These are phyloP conservation scores for Linnemannia elongata DNA, from an alignment of 192 early-diverging fungal species.

Conservation along the genomic window DNA sequence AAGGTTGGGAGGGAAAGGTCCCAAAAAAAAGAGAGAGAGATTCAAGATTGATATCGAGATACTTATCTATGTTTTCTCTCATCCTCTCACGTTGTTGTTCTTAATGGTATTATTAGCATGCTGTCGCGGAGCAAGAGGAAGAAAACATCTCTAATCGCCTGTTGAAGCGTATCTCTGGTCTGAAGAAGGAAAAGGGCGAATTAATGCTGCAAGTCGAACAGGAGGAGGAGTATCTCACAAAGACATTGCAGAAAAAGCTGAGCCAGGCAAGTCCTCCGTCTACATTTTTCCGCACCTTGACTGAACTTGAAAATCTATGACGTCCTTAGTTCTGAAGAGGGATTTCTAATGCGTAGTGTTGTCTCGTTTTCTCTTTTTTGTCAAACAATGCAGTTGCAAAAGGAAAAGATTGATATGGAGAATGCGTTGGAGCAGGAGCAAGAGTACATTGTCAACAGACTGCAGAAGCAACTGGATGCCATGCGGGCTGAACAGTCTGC, in stretches of 20 bases:
- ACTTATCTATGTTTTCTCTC: neutral
- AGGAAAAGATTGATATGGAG: conserved; percentile 93
- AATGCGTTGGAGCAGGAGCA: conserved; percentile 92
- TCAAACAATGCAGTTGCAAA: conserved; percentile 70
- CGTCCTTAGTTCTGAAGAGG: neutral
- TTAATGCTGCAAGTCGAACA: conserved; percentile 82
- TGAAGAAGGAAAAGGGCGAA: conserved; percentile 87
- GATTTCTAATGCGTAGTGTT: neutral
- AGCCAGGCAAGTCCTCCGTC: conserved; percentile 57
- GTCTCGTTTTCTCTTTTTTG: conserved; percentile 1
- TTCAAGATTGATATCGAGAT: neutral
- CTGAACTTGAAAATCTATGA: conserved; percentile 8
- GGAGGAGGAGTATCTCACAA: conserved; percentile 87
- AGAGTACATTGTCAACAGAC: conserved; percentile 91
- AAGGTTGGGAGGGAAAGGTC: neutral
- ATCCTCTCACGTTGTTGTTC: neutral
- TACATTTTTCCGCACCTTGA: neutral
- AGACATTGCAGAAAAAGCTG: conserved; percentile 82
- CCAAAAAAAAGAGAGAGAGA: neutral
- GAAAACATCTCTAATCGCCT: conserved; percentile 86
- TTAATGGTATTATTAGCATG: conserved; percentile 51
- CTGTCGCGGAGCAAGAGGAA: conserved; percentile 73
- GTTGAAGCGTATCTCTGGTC: conserved; percentile 76
- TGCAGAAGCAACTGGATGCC: conserved; percentile 85
- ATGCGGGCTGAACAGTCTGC: conserved; percentile 57